A percentile compares a stretch with the other conserved stretches of the same genome.
Conservation (phyloP, 805 yeast genomes). For the Myxozyma udenii region DNA sequence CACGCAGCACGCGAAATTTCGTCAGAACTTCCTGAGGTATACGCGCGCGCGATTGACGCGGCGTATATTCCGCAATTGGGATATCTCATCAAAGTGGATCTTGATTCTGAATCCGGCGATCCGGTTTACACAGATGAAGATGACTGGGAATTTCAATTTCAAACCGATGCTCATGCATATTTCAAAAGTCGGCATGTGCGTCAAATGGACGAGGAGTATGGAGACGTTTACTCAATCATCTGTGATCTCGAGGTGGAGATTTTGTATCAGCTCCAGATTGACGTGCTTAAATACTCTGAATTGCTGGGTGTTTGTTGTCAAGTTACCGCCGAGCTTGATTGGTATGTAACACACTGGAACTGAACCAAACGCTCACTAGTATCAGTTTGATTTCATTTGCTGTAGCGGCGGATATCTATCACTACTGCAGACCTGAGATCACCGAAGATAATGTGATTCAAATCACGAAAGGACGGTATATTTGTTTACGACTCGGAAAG, state of each 20-base stretch:
- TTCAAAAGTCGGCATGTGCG: slow-evolving; percentile 39
- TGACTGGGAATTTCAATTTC: slow-evolving; percentile 42
- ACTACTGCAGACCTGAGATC: slow-evolving; percentile 40
- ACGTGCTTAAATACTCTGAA: slow-evolving; percentile 23
- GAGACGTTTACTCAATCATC: slow-evolving; percentile 45
- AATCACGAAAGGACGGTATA: slow-evolving; percentile 40
- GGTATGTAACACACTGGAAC: slow-evolving; percentile 6
- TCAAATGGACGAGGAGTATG: slow-evolving; percentile 41
- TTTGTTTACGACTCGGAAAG: not conserved
- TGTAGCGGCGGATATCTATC: slow-evolving; percentile 32
- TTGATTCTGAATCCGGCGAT: slow-evolving; percentile 3
- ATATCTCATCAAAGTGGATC: slow-evolving; percentile 39
- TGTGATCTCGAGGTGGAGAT: slow-evolving; percentile 43
- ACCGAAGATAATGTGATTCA: slow-evolving; percentile 34
- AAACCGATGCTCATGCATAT: slow-evolving; percentile 41
- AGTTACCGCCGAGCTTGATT: slow-evolving; percentile 42
- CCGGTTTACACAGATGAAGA: slow-evolving; percentile 5
- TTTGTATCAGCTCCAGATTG: slow-evolving; percentile 37
- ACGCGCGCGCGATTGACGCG: slow-evolving; percentile 34
- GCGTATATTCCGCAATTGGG: slow-evolving; percentile 50
- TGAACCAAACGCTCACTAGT: not conserved
- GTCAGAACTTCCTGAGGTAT: slow-evolving; percentile 1
- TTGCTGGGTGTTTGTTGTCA: slow-evolving; percentile 31
- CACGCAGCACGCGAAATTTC: slow-evolving; percentile 32
- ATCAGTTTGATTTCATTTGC: slow-evolving; percentile 40